phyloP scores from a whole-genome alignment of 176 grass and related monocot genomes.

The Hyparrhenia diplandra region DNA sequence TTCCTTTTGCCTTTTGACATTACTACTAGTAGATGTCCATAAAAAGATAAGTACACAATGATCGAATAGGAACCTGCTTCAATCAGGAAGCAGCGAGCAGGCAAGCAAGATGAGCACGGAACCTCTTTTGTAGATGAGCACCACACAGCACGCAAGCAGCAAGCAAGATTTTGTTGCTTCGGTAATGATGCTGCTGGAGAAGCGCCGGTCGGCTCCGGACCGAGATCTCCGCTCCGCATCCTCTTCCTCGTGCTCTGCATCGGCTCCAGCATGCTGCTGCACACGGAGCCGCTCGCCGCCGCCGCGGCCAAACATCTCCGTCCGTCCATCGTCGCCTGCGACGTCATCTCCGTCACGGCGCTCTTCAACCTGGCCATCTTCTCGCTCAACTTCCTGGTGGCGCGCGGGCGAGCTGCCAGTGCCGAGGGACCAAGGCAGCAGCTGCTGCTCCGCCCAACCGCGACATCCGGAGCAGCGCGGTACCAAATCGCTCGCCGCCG shows the following conservation, averaged over 20 bases:
- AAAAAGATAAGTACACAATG: no score
- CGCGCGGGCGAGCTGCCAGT: no score
- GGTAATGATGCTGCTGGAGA: background rate
- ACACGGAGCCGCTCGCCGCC: background rate
- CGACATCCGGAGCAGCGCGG: background rate
- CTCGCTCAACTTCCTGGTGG: background rate
- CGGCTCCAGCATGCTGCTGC: background rate
- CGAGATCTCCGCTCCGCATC: background rate
- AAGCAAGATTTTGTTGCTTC: no score
- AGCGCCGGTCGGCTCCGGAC: background rate
- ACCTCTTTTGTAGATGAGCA: no score
- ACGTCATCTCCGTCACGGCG: background rate
- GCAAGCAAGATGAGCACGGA: no score
- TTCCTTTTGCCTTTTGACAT: no score
- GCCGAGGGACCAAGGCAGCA: background rate
- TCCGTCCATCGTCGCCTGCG: background rate
- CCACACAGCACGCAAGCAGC: no score
- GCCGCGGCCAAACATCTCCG: background rate
- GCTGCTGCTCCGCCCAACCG: background rate
- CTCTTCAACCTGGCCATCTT: background rate
- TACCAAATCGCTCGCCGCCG: no score
- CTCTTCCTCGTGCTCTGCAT: background rate
- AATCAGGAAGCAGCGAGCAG: no score
- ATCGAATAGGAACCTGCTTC: no score
- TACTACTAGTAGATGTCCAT: no score